Evolutionary conservation across 2,329 filamentous ascomycete genomes (phyloP).

Genomic region (Stagonosporopsis vannaccii): DNA sequence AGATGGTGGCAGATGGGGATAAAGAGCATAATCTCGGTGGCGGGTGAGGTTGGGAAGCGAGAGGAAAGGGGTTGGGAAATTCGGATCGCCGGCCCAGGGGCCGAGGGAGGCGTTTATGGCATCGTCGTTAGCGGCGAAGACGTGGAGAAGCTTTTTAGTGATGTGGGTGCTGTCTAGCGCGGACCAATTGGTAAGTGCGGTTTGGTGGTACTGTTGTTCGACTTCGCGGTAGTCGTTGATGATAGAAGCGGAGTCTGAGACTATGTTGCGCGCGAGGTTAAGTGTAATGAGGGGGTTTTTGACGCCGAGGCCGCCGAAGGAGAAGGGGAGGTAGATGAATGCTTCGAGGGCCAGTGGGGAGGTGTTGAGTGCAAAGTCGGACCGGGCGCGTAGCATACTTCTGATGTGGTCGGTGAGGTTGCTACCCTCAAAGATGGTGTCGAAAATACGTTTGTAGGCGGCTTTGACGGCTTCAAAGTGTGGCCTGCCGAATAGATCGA

Average conservation of each 20-base stretch:
- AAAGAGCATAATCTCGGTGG: not conserved
- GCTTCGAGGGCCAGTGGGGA: conserved; percentile 30
- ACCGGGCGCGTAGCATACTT: conserved; percentile 21
- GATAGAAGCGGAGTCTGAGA: conserved; percentile 6
- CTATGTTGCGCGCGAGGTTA: conserved; percentile 25
- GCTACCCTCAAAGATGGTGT: conserved; percentile 29
- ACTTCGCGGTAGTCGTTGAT: conserved; percentile 23
- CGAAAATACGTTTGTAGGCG: conserved; percentile 33
- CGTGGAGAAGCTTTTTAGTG: conserved; percentile 18
- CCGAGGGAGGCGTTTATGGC: conserved; percentile 19
- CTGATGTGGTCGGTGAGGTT: conserved; percentile 33
- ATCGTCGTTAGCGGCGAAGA: conserved; percentile 25
- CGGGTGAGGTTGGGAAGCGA: not conserved
- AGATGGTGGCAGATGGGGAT: conserved; percentile 11
- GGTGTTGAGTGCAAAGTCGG: not conserved
- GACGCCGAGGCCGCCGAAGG: conserved; percentile 41
- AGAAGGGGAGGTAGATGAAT: conserved; percentile 35
- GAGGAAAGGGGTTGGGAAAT: not conserved
- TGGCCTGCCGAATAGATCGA: conserved; percentile 33
- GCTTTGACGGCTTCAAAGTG: conserved; percentile 34
- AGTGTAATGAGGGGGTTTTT: conserved; percentile 38
- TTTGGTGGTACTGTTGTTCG: conserved; percentile 32
- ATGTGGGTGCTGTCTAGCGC: conserved; percentile 17
- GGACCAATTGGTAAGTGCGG: conserved; percentile 21
- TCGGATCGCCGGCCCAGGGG: not conserved